Evolutionary conservation across 2,329 filamentous ascomycete genomes (phyloP), one percentile per base, ranked within the genome.

Genomic region (Ilyonectria mors-panacis): DNA sequence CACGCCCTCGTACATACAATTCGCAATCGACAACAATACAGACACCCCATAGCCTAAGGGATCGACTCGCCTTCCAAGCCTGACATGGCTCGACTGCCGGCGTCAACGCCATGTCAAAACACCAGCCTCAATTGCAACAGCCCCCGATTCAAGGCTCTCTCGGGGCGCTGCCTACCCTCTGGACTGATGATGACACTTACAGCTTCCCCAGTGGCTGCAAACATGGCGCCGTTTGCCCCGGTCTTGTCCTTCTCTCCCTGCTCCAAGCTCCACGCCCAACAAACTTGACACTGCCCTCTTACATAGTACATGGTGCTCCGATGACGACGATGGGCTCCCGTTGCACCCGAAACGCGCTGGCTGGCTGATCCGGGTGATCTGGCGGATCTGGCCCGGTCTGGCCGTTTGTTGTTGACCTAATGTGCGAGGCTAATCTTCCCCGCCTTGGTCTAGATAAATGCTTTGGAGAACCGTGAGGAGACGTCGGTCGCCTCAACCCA

Each of bases 131-230:
- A 53, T 26, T 26, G 26, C 26, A 53, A 21, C 17, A 33, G 19
- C 35, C 6, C 39, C 44, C 26, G 26, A 26, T 26, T 13, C 42
- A 44, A 56, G 35, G 30, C 56, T 51, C 45, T 35, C 23, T 50
- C 55, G 30, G 45, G 45, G 53, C 23, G 48, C 23, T 10, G 19
- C 15, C 26, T 26, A 23, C 45, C 48, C 55, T 59, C 57, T 50
- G 57, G n/a, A 63, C 59, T 63, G 30, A 56, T 66, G 44, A 66
- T 66, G 63, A 66, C 63, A 66, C 51, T 61, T 56, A 37, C 63
- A 47, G 48, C 57, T 39, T 61, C 57, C 58, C 63, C 57, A 65
- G 57, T 65, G 57, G 63, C 50, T 51, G 44, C 47, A 56, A 57
- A 48, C 51, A 26, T 48, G 63, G 58, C 53, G n/a, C 45, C 45